Percentiles rank a stretch among this genome's conserved stretches.
Evolutionary conservation across 306 rosid species (phyloP).

Genomic region (Castanospermum australe): DNA sequence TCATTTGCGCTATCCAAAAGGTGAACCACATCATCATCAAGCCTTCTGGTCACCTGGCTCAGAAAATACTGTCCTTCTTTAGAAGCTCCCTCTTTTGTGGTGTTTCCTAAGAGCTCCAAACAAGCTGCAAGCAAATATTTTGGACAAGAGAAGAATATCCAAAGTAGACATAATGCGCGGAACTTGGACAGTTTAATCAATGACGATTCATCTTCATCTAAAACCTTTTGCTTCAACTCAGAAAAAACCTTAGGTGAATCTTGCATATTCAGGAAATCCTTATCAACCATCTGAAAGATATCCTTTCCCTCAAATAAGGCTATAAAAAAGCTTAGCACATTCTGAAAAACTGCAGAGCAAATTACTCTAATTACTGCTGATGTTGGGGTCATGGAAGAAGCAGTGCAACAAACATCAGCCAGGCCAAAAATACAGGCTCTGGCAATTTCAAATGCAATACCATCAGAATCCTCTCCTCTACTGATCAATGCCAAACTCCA

Average conservation of each 20-base stretch:
- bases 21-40: slow-evolving; percentile 37
- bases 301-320: slow-evolving; percentile 71
- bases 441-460: slow-evolving; percentile 80
- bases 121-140: slow-evolving; percentile 80
- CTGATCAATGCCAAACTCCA: slow-evolving; percentile 58
- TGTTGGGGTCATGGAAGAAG: slow-evolving; percentile 63
- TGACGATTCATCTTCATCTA: slow-evolving; percentile 58
- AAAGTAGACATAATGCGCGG: slow-evolving; percentile 55
- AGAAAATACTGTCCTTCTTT: slow-evolving; percentile 56
- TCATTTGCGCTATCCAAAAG: slow-evolving; percentile 37
- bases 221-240: slow-evolving; percentile 58
- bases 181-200: slow-evolving; percentile 54
- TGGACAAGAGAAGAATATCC: slow-evolving; percentile 72
- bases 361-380: slow-evolving; percentile 79
- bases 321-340: slow-evolving; percentile 65
- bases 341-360: slow-evolving; percentile 76
- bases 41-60: slow-evolving; percentile 52
- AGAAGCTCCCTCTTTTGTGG: slow-evolving; percentile 53
- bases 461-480: slow-evolving; percentile 65
- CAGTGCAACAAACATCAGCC: slow-evolving; percentile 65
- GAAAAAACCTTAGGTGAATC: slow-evolving; percentile 54
- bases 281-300: slow-evolving; percentile 52
- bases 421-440: slow-evolving; percentile 71
- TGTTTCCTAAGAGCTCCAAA: slow-evolving; percentile 63
- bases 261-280: slow-evolving; percentile 58